Conservation (phyloP, 2,329 filamentous ascomycete species). For the Didymella lethalis region DNA sequence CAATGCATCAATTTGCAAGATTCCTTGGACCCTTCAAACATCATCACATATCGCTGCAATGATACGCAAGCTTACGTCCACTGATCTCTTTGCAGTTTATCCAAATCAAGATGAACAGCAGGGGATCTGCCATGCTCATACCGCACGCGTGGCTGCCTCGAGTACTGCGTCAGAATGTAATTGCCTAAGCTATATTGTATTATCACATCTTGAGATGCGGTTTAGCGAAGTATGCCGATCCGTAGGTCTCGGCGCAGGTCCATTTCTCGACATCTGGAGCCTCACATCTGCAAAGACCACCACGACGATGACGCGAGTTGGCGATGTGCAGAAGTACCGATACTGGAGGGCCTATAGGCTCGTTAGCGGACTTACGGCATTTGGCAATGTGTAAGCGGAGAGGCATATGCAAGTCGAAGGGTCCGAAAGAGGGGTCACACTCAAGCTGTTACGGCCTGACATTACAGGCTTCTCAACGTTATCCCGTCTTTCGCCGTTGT, state of each 20-base stretch:
- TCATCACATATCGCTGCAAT: background rate
- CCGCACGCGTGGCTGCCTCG: background rate
- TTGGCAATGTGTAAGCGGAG: background rate
- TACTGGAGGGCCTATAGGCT: background rate
- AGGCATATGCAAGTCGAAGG: background rate
- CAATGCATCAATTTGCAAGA: constrained; percentile 2
- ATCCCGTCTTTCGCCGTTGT: background rate
- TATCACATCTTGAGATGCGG: background rate
- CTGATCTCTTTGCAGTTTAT: background rate
- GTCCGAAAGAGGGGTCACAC: background rate
- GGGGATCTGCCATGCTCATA: background rate
- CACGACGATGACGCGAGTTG: background rate
- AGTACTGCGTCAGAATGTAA: background rate
- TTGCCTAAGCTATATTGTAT: background rate
- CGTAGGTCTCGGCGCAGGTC: background rate
- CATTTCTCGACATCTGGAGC: background rate
- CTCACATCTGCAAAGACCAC: background rate
- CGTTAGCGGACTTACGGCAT: background rate
- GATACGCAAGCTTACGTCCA: background rate
- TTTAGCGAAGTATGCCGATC: background rate
- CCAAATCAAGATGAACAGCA: background rate
- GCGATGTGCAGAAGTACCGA: background rate
- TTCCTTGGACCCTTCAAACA: background rate
- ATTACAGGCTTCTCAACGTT: background rate
- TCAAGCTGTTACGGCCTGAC: background rate